These are phyloP conservation scores for Schizochytrium sp. DNA, from an alignment of 108 stramenopile genomes.

Conservation along the genomic window DNA sequence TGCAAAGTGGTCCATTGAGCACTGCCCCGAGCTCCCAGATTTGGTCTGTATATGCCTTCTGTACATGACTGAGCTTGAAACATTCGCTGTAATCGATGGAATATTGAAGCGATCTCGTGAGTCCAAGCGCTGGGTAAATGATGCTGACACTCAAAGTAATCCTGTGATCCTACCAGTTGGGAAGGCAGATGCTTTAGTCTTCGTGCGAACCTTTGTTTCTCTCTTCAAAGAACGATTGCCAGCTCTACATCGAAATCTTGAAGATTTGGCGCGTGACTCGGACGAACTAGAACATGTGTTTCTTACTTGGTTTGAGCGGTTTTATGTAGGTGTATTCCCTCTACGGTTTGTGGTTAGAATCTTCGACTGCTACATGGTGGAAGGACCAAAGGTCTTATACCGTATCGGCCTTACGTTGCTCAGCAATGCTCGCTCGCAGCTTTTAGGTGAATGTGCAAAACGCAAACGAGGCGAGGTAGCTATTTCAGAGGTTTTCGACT, in stretches of 20 bases:
- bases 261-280: neutral
- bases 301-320: slow-evolving; percentile 53
- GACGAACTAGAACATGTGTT: slow-evolving; percentile 24
- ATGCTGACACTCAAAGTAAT: neutral
- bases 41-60: neutral
- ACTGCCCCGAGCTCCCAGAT: slow-evolving; percentile 43
- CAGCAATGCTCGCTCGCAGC: slow-evolving; percentile 17
- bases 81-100: slow-evolving; percentile 84
- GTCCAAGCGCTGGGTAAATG: neutral
- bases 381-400: slow-evolving; percentile 49
- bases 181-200: slow-evolving; percentile 33
- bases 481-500: neutral
- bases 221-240: slow-evolving; percentile 46
- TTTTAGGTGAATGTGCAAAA: slow-evolving; percentile 30
- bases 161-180: neutral
- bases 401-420: neutral
- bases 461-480: slow-evolving; percentile 20
- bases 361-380: slow-evolving; percentile 58
- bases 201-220: slow-evolving; percentile 23
- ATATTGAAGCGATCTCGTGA: slow-evolving; percentile 73
- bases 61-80: slow-evolving; percentile 79
- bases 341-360: slow-evolving; percentile 34
- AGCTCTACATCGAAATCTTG: slow-evolving; percentile 32
- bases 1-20: slow-evolving; percentile 9
- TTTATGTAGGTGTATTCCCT: slow-evolving; percentile 19